Base-by-base conservation (phyloP, 176 grass and related monocot genomes). In the Bonia amplexicaulis region DNA sequence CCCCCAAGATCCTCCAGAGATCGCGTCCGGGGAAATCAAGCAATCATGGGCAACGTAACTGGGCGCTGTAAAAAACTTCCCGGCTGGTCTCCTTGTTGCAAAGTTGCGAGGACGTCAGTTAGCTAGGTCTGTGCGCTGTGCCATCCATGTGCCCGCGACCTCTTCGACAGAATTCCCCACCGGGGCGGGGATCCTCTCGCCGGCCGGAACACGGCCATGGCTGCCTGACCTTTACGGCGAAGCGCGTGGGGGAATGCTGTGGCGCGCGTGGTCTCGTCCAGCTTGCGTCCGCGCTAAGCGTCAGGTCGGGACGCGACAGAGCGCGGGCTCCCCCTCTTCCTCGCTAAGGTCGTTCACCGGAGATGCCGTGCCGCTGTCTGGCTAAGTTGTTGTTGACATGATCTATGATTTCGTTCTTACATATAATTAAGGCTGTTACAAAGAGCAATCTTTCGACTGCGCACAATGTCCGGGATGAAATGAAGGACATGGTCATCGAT, bases 131-230 rank as follows among this genome's bases (percentile, higher is more conserved):
- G 41, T 46, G 60, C 69, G 60, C 25, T 33, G 19, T 51, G 94
- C 86, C 74, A 69, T 80, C 19, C 27, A 37, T 90, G 76, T 53
- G 88, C 84, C 66, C 86, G 76, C 46, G 45, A 54, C 79, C 80
- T 94, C 66, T 92, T 94, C 83, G 92, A 78, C 27, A 29, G 73
- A 88, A 89, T 89, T 44, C 71, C 86, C 59, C 77, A 63, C 47
- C 78, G 63, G 22, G 55, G 71, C 19, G 44, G 23, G 7, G 45
- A 11, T 39, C 73, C 44, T 86, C 52, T 77, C 66, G 74, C 46
- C 62, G 67, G 79, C 47, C 69, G 61, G 76, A 42, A 41, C 16
- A 15, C 53, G 65, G 65, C 52, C 74, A 39, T 85, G 52, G 84
- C 52, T 31, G 52, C 22, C 74, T 71, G 51, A 12, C 42, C 58